Base-by-base conservation (phyloP, 2,329 filamentous ascomycete genomes). In the Claviceps humidiphila region DNA sequence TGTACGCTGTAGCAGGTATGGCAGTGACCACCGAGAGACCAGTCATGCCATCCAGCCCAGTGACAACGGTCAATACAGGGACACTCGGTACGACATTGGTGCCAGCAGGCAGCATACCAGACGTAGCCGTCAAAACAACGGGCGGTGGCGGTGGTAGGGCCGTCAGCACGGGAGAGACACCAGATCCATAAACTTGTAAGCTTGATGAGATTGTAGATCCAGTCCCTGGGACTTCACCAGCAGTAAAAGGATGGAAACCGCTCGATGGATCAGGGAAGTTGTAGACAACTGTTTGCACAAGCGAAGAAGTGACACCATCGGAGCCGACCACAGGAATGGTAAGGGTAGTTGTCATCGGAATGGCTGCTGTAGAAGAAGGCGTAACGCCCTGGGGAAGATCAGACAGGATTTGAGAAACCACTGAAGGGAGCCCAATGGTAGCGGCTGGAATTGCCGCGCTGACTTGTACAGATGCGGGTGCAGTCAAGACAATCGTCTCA, bases 271-370 rank as follows among this genome's bases (percentile, higher is more conserved):
- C 9, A 0, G 58, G 60, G 11, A 58, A 57, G 20, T 66, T 54
- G 26, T 66, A 54, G 22, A 69, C 56, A 34, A 68, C 56, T 13
- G 65, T 67, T 45, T 66, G 60, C 9, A 66, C 60, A 30, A 64
- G 56, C 13, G 66, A 58, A 2, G 66, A 66, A 1, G 56, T 56
- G n/a, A 60, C 51, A 5, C 66, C 65, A 56, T 68, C 59, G 11
- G 61, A 53, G 17, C 65, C 66, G 22, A 68, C 51, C 22, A 65
- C 55, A 14, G 62, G 54, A 37, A 64, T 56, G 2, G 66, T 67
- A 24, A 66, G 61, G 51, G 59, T 57, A 3, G 60, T 59, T 6
- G 64, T 66, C 42, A 63, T 48, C 2, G 55, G 57, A 30, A 26
- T 54, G 30, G 26, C 51, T 34, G 58, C 53, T 20, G 56, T 49